Conservation (phyloP, 495 filamentous ascomycete genomes). For the Podospora comata region DNA sequence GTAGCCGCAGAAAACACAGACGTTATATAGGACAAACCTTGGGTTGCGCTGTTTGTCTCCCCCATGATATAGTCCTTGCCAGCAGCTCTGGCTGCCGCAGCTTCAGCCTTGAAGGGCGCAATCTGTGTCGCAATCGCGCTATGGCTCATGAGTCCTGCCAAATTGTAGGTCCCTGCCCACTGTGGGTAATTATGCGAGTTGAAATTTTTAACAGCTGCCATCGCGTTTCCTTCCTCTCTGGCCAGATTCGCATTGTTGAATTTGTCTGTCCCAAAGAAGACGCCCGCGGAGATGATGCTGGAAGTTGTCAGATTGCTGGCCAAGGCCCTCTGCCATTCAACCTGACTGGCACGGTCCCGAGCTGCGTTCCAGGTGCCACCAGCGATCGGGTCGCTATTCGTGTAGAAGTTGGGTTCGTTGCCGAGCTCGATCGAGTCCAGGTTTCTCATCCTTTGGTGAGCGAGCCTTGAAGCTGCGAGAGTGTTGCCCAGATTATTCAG, state of each 20-base stretch:
- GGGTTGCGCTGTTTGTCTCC: slow-evolving; percentile 54
- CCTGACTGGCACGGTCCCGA: slow-evolving; percentile 52
- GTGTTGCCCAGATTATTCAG: slow-evolving; percentile 56
- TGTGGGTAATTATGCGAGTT: slow-evolving; percentile 61
- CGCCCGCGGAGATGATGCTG: slow-evolving; percentile 53
- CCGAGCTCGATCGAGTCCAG: slow-evolving; percentile 58
- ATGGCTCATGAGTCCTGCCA: slow-evolving; percentile 53
- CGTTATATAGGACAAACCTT: not conserved
- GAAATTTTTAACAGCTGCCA: slow-evolving; percentile 51
- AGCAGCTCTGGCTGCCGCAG: slow-evolving; percentile 42
- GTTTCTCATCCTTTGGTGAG: slow-evolving; percentile 45
- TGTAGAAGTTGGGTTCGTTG: slow-evolving; percentile 55
- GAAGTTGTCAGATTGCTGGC: slow-evolving; percentile 45
- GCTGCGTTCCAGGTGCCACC: slow-evolving; percentile 52
- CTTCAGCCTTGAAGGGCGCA: slow-evolving; percentile 47
- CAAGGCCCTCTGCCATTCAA: slow-evolving; percentile 52
- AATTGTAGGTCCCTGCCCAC: slow-evolving; percentile 31
- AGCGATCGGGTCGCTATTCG: slow-evolving; percentile 52
- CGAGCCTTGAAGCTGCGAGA: slow-evolving; percentile 51
- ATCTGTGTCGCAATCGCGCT: slow-evolving; percentile 40
- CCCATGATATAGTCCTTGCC: slow-evolving; percentile 56
- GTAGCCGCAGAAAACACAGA: not conserved
- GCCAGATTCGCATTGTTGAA: slow-evolving; percentile 52
- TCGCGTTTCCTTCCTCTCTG: slow-evolving; percentile 46
- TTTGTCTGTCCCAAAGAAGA: slow-evolving; percentile 30